Percentiles rank a stretch among this genome's conserved stretches.
Conservation (phyloP, 257 asterid species). For the Agastache rugosa region DNA sequence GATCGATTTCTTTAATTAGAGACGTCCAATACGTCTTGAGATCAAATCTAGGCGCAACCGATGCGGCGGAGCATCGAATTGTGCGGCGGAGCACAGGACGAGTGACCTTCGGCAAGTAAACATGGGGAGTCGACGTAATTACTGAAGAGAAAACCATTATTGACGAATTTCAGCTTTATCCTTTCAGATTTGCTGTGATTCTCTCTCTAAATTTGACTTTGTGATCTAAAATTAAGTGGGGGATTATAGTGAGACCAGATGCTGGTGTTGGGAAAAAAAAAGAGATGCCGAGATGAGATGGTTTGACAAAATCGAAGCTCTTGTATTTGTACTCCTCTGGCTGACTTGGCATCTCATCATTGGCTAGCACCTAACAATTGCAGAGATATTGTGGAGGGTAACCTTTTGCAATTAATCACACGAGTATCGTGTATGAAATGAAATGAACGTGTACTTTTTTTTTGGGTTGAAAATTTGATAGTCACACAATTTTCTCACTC, state of each 20-base stretch:
- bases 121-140: constrained; percentile 37
- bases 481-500: too few species aligned
- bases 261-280: constrained; percentile 7
- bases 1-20: constrained; percentile 75
- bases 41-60: constrained; percentile 60
- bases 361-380: background rate
- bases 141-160: constrained; percentile 43
- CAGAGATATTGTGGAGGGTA: background rate
- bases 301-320: constrained; percentile 16
- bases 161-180: background rate
- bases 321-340: background rate
- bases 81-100: constrained; percentile 49
- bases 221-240: background rate
- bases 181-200: background rate
- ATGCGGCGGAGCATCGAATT: constrained; percentile 53
- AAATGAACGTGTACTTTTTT: too few species aligned
- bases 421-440: too few species aligned
- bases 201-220: background rate
- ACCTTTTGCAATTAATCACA: background rate
- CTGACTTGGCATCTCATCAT: constrained; percentile 33
- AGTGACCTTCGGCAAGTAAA: constrained; percentile 38
- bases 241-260: background rate
- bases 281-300: constrained; percentile 22
- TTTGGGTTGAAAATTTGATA: too few species aligned
- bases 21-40: constrained; percentile 83